Conservation (phyloP, 768 basidiomycete species). For the Pleurotus tuoliensis region DNA sequence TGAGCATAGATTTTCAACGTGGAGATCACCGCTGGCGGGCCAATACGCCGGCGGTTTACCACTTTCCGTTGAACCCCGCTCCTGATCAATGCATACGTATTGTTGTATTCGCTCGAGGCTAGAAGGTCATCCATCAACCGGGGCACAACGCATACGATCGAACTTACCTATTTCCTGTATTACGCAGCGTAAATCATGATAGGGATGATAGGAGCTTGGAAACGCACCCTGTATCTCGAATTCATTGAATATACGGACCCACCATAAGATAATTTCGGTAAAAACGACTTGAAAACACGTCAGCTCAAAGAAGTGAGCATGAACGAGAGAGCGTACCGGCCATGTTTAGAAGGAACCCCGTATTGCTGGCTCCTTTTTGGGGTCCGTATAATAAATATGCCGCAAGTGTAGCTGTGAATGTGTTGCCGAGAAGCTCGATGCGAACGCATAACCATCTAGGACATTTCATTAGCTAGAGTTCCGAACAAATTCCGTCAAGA, state of each 20-base stretch:
- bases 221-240: slow-evolving; percentile 41
- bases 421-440: slow-evolving; percentile 51
- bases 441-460: slow-evolving; percentile 39
- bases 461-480: slow-evolving; percentile 27
- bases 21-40: slow-evolving; percentile 56
- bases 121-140: not conserved
- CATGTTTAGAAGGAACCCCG: slow-evolving; percentile 54
- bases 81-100: slow-evolving; percentile 59
- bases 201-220: not conserved
- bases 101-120: slow-evolving; percentile 69
- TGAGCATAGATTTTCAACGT: slow-evolving; percentile 51
- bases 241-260: slow-evolving; percentile 38
- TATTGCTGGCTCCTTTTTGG: slow-evolving; percentile 33
- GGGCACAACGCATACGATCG: not conserved
- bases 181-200: slow-evolving; percentile 18
- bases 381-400: slow-evolving; percentile 46
- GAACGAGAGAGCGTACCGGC: slow-evolving; percentile 26
- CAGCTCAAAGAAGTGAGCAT: not conserved
- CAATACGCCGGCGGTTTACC: slow-evolving; percentile 62
- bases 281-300: slow-evolving; percentile 38
- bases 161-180: slow-evolving; percentile 19
- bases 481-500: not conserved
- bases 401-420: slow-evolving; percentile 55
- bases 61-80: slow-evolving; percentile 34
- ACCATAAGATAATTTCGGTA: slow-evolving; percentile 49